phyloP scores from a whole-genome alignment of 2,329 filamentous ascomycete species.

The Phialocephala subalpina region DNA sequence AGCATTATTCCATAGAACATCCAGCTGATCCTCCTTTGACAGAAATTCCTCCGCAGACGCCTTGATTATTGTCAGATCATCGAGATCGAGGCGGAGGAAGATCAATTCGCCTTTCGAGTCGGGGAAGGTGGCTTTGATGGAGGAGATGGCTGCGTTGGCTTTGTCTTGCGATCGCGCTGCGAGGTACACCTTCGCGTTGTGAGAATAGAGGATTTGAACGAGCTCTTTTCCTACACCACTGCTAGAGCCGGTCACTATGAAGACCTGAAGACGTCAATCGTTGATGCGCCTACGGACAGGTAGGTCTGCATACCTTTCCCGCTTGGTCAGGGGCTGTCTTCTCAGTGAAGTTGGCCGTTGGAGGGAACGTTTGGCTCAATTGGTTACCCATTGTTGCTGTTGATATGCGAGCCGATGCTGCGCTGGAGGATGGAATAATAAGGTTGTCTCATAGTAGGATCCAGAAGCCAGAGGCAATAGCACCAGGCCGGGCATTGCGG shows the following conservation, averaged over 20 bases:
- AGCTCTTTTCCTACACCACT: slow-evolving; percentile 51
- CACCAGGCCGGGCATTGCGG: no score
- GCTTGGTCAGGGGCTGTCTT: no score
- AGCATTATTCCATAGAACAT: slow-evolving; percentile 52
- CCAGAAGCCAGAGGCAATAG: no score
- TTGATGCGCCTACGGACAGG: no score
- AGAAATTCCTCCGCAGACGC: slow-evolving; percentile 47
- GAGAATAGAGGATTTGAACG: slow-evolving; percentile 49
- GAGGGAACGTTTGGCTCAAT: no score
- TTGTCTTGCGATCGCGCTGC: slow-evolving; percentile 51
- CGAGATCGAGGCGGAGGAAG: slow-evolving; percentile 50
- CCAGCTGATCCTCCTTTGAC: slow-evolving; percentile 45
- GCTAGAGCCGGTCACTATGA: slow-evolving; percentile 48
- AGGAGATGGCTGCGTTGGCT: slow-evolving; percentile 47
- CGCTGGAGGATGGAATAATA: no score
- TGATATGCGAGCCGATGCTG: no score
- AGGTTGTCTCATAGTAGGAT: no score
- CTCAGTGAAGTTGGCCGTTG: no score
- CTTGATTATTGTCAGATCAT: slow-evolving; percentile 50
- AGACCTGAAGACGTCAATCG: no score
- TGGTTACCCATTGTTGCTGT: no score
- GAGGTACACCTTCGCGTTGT: slow-evolving; percentile 54
- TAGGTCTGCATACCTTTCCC: no score
- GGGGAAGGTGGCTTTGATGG: slow-evolving; percentile 45
- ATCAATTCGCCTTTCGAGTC: slow-evolving; percentile 45